Base-by-base conservation (phyloP, 2,329 filamentous ascomycete genomes). In the Aspergillus felis region DNA sequence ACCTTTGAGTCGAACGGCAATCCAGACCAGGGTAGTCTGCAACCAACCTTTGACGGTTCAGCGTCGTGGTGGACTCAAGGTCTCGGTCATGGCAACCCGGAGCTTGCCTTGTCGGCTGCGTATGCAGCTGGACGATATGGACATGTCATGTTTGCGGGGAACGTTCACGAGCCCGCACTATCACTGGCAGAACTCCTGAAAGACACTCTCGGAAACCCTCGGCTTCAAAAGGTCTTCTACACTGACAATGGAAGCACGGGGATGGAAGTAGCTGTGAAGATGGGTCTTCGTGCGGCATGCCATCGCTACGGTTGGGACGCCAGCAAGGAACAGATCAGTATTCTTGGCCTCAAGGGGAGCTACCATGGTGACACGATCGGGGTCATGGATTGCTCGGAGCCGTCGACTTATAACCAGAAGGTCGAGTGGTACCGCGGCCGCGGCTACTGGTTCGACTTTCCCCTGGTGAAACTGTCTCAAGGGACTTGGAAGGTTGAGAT, bases 51-150 rank as follows among this genome's bases (percentile, higher is more conserved):
- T 55, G 91, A 95, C 64, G 91, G 88, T 2, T 94, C 90, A 0
- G 90, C 90, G 1, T 93, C 90, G 0, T 95, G 91, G 91, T 95
- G 91, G 91, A 95, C 91, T 0, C 91, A 95, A 73, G 91, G 91
- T 2, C 81, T 95, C 0, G 91, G 91, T 1, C 91, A 95, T 63
- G 88, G 87, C 5, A 92, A 90, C 64, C 84, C 90, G 0, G 76
- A 81, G 0, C 78, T 95, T 1, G 84, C 89, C 0, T 81, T 94
- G 1, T 86, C 89, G 0, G 90, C 90, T 1, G 89, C 91, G 0
- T 87, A 94, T 67, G 90, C 91, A 0, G 89, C 91, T 1, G 90
- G 91, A 7, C 82, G 90, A 28, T 95, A 94, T 67, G 91, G 91
- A 0, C 91, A 95, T 72, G 89, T 94, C 63, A 94, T 95, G 88